Conservation (phyloP, 2,329 filamentous ascomycete species). For the Lizonia empirigonia region DNA sequence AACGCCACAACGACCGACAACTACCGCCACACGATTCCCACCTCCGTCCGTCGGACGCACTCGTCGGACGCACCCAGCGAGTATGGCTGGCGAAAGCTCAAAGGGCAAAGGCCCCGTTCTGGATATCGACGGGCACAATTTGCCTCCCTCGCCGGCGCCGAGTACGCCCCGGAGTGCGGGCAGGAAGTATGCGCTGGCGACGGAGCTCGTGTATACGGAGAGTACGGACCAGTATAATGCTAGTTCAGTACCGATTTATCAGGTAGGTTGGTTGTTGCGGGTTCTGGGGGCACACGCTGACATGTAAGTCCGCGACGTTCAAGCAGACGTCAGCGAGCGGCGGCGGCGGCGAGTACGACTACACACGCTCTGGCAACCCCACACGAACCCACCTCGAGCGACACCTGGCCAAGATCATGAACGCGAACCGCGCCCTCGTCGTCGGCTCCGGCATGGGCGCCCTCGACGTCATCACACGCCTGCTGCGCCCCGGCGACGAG, state of each 20-base stretch:
- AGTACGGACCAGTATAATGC: constrained; percentile 96
- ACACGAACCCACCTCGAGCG: constrained; percentile 95
- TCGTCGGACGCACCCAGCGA: constrained; percentile 14
- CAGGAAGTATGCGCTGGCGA: constrained; percentile 89
- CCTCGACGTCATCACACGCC: constrained; percentile 90
- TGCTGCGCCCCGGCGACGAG: constrained; percentile 91
- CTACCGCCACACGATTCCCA: no score
- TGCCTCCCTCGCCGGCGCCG: constrained; percentile 75
- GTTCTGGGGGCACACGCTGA: constrained; percentile 19
- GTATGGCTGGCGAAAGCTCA: constrained; percentile 43
- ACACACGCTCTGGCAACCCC: constrained; percentile 96
- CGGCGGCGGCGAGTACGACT: constrained; percentile 90
- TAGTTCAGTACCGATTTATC: constrained; percentile 96
- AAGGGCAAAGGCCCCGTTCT: constrained; percentile 45
- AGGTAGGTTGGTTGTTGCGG: constrained; percentile 62
- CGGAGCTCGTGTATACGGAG: constrained; percentile 95
- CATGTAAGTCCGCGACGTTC: constrained; percentile 85
- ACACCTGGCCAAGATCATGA: constrained; percentile 99
- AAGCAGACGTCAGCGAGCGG: constrained; percentile 84
- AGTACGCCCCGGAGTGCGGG: constrained; percentile 81
- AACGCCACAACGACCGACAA: constrained; percentile 32
- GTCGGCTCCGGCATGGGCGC: constrained; percentile 98
- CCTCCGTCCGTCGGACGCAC: constrained; percentile 20
- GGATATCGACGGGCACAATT: constrained; percentile 48
- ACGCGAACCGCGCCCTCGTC: constrained; percentile 84